phyloP scores from a whole-genome alignment of 1,139 yeast species.

The Meyerozyma carpophila region DNA sequence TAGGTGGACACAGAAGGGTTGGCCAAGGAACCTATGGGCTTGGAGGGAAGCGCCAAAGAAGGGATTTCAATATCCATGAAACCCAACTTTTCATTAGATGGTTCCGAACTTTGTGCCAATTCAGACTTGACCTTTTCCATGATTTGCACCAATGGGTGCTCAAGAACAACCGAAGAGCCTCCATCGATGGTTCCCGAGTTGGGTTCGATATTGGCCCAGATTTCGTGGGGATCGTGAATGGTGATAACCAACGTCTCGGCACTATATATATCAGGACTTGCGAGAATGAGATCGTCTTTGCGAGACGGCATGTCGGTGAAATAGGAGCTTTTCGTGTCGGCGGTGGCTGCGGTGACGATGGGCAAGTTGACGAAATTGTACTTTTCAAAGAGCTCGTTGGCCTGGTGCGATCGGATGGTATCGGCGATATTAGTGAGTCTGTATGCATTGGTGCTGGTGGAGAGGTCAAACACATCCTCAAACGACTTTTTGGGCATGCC shows the following conservation, averaged over 20 bases:
- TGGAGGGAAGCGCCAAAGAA: conserved; percentile 26
- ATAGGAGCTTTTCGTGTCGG: conserved; percentile 24
- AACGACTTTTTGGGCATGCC: conserved; percentile 43
- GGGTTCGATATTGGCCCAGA: conserved; percentile 87
- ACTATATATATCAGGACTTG: conserved; percentile 68
- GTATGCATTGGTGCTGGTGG: conserved; percentile 22
- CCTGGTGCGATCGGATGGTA: conserved; percentile 70
- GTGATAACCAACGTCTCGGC: conserved; percentile 60
- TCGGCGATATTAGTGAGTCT: conserved; percentile 52
- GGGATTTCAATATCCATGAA: conserved; percentile 84
- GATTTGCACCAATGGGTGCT: conserved; percentile 37
- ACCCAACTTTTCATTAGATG: conserved; percentile 53
- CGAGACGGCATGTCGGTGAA: conserved; percentile 44
- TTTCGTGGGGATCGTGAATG: conserved; percentile 88
- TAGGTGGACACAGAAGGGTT: conserved; percentile 27
- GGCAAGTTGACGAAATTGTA: conserved; percentile 68
- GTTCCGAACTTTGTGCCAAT: conserved; percentile 50
- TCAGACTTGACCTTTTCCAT: conserved; percentile 30
- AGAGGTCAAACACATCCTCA: conserved; percentile 37
- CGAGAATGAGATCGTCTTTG: conserved; percentile 65
- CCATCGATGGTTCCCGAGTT: conserved; percentile 73
- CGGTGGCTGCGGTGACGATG: conserved; percentile 30
- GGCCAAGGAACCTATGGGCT: conserved; percentile 11
- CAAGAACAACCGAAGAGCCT: conserved; percentile 58
- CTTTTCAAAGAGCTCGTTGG: conserved; percentile 47